These are phyloP conservation scores for Staphylotrichum longicolle DNA, from an alignment of 495 filamentous ascomycete genomes.

Conservation along the genomic window DNA sequence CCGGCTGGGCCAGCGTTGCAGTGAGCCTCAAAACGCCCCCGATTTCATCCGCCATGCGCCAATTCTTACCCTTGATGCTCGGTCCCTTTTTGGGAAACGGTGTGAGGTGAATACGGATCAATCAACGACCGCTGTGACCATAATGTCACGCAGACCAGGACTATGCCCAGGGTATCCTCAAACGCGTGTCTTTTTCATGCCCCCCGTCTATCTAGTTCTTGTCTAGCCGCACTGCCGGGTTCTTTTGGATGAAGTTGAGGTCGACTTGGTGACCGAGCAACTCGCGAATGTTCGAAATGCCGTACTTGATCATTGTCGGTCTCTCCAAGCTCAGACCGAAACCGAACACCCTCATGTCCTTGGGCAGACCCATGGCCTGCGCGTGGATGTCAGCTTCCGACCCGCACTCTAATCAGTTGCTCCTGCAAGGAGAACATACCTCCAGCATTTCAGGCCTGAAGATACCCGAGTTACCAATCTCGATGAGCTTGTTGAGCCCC, in stretches of 20 bases:
- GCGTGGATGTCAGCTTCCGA: not conserved
- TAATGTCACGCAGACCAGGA: not conserved
- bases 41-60: not conserved
- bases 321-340: slow-evolving; percentile 89
- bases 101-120: too few relatives aligned
- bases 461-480: slow-evolving; percentile 98
- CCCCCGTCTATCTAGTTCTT: slow-evolving; percentile 52
- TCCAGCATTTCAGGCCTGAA: slow-evolving; percentile 96
- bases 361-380: slow-evolving; percentile 73
- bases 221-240: slow-evolving; percentile 78
- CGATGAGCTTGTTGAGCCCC: slow-evolving; percentile 85
- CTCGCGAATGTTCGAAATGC: slow-evolving; percentile 80
- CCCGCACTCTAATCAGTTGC: not conserved
- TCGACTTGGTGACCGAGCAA: slow-evolving; percentile 83
- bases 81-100: too few relatives aligned
- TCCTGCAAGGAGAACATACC: slow-evolving; percentile 22
- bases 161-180: not conserved
- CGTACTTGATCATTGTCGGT: slow-evolving; percentile 97
- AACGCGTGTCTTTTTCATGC: not conserved
- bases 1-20: not conserved
- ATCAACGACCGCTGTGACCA: not conserved
- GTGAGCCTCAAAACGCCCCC: not conserved
- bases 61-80: not conserved
- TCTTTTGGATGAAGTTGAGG: slow-evolving; percentile 74
- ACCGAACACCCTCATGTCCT: slow-evolving; percentile 83